Conservation (phyloP, 768 basidiomycete genomes). For the Russula compacta region DNA sequence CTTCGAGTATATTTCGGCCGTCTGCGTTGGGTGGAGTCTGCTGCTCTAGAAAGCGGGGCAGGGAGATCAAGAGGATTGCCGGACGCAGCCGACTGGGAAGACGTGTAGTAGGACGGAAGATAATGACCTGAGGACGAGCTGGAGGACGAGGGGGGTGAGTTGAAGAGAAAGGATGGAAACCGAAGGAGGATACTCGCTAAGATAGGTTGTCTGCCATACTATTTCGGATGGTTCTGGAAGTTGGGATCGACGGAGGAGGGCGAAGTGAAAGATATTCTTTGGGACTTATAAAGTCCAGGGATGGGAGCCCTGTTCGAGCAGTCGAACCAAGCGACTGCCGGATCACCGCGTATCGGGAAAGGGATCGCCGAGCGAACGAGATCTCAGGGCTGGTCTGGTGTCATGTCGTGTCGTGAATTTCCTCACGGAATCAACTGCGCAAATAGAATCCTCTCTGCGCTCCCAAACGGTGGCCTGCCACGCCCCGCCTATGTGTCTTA, state of each 20-base stretch:
- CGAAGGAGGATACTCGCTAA: constrained; percentile 25
- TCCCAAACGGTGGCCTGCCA: constrained; percentile 16
- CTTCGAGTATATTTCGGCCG: constrained; percentile 90
- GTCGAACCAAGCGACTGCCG: constrained; percentile 26
- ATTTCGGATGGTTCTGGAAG: constrained; percentile 22
- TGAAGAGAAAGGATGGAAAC: background rate
- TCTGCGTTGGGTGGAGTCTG: constrained; percentile 54
- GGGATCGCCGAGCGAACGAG: constrained; percentile 22
- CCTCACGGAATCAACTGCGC: constrained; percentile 18
- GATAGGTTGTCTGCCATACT: constrained; percentile 29
- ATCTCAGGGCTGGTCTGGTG: constrained; percentile 21
- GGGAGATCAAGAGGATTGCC: constrained; percentile 33
- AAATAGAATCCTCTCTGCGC: constrained; percentile 9
- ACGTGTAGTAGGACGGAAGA: constrained; percentile 26
- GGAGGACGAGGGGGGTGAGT: constrained; percentile 12
- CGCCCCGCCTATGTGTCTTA: constrained; percentile 12
- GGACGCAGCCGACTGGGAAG: constrained; percentile 27
- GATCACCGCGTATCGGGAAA: constrained; percentile 31
- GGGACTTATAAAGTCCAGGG: constrained; percentile 21
- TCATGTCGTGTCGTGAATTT: constrained; percentile 14
- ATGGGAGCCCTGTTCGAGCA: constrained; percentile 21
- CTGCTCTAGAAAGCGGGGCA: constrained; percentile 34
- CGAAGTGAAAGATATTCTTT: constrained; percentile 25
- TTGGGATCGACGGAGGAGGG: constrained; percentile 24
- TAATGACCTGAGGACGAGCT: constrained; percentile 25